phyloP scores from a whole-genome alignment of 108 stramenopile genomes.

The Nitzschia palea region DNA sequence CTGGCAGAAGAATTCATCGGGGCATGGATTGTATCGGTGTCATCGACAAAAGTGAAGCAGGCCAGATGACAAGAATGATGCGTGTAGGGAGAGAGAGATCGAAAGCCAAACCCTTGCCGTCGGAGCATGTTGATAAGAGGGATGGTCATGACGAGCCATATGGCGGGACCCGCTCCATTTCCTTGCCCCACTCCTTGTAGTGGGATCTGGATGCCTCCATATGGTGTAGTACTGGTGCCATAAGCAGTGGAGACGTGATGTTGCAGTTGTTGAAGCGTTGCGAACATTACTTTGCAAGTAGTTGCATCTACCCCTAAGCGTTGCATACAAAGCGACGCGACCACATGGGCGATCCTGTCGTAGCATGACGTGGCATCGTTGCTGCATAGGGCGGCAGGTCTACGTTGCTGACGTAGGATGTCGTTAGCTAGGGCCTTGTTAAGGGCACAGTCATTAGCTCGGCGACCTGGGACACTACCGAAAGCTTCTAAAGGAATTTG shows the following conservation, averaged over 20 bases:
- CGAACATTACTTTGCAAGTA: no score
- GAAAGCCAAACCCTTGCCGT: neutral
- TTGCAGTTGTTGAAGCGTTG: no score
- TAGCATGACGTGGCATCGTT: no score
- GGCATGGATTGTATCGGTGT: neutral
- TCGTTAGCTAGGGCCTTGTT: neutral
- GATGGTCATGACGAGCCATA: slow-evolving; percentile 6
- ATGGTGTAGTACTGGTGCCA: no score
- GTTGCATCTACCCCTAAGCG: no score
- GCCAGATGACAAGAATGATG: no score
- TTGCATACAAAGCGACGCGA: no score
- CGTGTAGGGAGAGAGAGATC: neutral
- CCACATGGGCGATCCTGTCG: no score
- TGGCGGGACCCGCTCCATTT: neutral
- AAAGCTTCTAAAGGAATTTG: neutral
- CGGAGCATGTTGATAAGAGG: neutral
- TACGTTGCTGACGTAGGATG: neutral
- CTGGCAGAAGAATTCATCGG: neutral
- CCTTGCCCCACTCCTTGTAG: no score
- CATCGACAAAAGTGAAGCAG: neutral
- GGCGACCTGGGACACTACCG: neutral
- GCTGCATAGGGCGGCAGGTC: neutral
- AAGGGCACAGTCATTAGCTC: neutral
- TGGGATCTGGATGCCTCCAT: no score
- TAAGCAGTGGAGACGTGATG: no score